Conservation (phyloP, 768 basidiomycete genomes). For the Mycena olivaceomarginata region DNA sequence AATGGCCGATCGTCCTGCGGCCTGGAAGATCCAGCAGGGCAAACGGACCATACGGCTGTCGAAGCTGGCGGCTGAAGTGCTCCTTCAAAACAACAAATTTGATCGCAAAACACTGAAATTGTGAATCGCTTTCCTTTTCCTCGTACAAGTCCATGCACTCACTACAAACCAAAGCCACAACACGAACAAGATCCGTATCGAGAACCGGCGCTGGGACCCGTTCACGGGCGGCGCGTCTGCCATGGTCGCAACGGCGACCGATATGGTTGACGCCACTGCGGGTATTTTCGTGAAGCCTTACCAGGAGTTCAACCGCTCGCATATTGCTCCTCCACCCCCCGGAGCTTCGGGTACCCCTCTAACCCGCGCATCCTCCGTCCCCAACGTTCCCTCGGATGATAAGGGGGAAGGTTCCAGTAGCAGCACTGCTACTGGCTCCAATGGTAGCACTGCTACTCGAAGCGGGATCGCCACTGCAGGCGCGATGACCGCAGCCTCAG, state of each 20-base stretch:
- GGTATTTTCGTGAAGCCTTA: constrained; percentile 36
- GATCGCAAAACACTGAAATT: constrained; percentile 26
- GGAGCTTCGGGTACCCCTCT: neutral
- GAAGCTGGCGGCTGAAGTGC: constrained; percentile 36
- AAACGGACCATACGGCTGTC: constrained; percentile 36
- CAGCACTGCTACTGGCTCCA: too few relatives aligned
- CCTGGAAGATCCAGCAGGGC: constrained; percentile 39
- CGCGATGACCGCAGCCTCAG: constrained; percentile 59
- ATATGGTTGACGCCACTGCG: constrained; percentile 28
- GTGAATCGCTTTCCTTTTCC: neutral
- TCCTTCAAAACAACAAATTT: constrained; percentile 13
- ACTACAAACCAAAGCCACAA: constrained; percentile 14
- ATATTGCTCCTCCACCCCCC: neutral
- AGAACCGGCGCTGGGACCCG: constrained; percentile 42
- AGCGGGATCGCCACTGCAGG: constrained; percentile 38
- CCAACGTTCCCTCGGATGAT: neutral
- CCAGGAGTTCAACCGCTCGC: constrained; percentile 27
- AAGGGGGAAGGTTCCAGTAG: constrained; percentile 26
- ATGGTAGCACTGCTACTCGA: neutral
- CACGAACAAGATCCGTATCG: constrained; percentile 28
- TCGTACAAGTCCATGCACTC: neutral
- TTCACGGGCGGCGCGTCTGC: constrained; percentile 35
- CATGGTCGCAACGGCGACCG: neutral
- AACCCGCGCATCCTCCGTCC: neutral
- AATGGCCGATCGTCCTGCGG: constrained; percentile 32